These are phyloP conservation scores for Artemisia annua DNA, from an alignment of 129 eudicot species.

Conservation along the genomic window DNA sequence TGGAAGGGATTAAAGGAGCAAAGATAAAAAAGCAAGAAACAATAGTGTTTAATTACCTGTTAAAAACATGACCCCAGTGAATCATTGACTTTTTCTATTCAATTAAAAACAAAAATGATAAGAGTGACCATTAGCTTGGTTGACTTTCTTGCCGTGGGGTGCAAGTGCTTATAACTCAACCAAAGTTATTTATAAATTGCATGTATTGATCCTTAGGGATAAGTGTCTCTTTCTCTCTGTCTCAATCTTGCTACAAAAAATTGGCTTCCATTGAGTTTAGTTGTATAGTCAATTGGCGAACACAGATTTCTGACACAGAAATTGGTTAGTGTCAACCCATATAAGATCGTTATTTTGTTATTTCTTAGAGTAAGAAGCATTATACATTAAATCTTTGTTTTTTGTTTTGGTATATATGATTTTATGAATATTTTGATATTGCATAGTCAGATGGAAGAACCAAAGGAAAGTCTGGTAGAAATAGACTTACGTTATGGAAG, in stretches of 20 bases:
- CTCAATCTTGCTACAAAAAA: neutral
- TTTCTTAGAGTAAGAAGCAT: too few relatives aligned
- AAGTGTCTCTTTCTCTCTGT: too few relatives aligned
- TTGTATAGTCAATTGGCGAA: neutral
- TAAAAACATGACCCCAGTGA: too few relatives aligned
- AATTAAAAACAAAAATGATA: neutral
- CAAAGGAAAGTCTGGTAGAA: slow-evolving; percentile 1
- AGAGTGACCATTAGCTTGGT: neutral
- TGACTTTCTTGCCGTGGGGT: slow-evolving; percentile 20
- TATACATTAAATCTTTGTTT: neutral
- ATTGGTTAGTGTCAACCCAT: too few relatives aligned
- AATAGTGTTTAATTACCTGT: too few relatives aligned
- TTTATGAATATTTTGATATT: neutral
- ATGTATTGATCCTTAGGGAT: neutral
- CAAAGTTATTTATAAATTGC: slow-evolving; percentile 11
- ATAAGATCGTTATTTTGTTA: too few relatives aligned
- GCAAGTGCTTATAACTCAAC: slow-evolving; percentile 13
- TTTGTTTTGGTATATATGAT: neutral
- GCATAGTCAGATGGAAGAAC: slow-evolving; percentile 15
- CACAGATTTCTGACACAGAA: too few relatives aligned
- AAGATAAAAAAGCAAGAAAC: too few relatives aligned
- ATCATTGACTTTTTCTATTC: too few relatives aligned
- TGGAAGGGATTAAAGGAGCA: too few relatives aligned
- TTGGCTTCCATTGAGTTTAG: neutral
- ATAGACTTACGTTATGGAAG: neutral